Base-by-base conservation (phyloP, 495 filamentous ascomycete genomes). In the Trichoderma orchidacearum region DNA sequence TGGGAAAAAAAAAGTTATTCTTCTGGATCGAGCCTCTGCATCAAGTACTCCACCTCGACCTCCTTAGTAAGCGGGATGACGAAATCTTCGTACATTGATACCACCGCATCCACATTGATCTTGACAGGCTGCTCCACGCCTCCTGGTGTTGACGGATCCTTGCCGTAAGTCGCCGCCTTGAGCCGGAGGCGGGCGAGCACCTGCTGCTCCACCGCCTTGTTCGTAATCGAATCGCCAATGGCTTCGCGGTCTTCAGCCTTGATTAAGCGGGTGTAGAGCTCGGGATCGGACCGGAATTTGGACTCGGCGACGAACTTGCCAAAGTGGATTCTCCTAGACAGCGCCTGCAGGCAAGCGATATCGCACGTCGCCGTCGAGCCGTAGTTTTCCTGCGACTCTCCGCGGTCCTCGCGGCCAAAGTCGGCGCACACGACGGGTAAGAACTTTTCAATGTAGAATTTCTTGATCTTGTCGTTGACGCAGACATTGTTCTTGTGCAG, bases 271-370 rank as follows among this genome's bases (percentile, higher is more conserved):
- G 89, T 88, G 68, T 90, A 97, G 56, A 66, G 73, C 62, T 92
- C 88, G 29, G 83, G 80, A 62, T 96, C 89, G 57, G 86, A 81
- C 62, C 78, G 81, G 69, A 96, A 99, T 76, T 99, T 99, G n/a
- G 87, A 85, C 75, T 99, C 94, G 11, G 94, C 94, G 4, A 99
- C 94, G 64, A 96, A 96, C 75, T 96, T 99, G 56, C 94, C 94
- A 70, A 96, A 99, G 69, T 99, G 94, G 59, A 99, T 89, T 51
- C 94, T 78, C 17, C 91, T 78, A 41, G 90, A 95, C 11, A 99
- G 75, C 15, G 94, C 88, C 74, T 99, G 94, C 53, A 99, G 73
- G 64, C 87, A 92, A 30, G 79, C 76, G 30, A 99, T 93, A 70
- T 99, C 94, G 67, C 85, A 87, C 0, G 89, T 95, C 0, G 90